Base-by-base conservation (phyloP, 2,329 filamentous ascomycete genomes). In the Phyllosticta capitalensis region DNA sequence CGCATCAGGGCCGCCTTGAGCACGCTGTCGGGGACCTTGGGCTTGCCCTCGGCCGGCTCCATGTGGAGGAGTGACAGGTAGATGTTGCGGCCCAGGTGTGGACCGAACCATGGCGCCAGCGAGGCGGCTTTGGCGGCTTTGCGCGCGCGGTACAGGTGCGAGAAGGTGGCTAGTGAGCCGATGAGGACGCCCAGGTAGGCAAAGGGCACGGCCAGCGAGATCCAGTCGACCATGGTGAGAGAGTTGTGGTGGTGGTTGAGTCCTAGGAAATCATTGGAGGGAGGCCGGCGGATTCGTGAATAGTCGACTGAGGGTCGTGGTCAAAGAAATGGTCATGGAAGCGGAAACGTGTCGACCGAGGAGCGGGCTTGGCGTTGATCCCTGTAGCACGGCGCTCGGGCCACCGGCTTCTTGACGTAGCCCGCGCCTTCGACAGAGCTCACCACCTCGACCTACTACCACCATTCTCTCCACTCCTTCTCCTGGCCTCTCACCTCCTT, bases 21-120 rank as follows among this genome's bases (percentile, higher is more conserved):
- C 19, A 97, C 83, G 63, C 85, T 90, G 63, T 96, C 90, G 26
- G 94, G 92, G 4, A 96, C 80, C 69, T 79, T 77, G 5, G 81
- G 74, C 72, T 92, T 76, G 59, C 81, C 81, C 58, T 83, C 79
- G 59, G 83, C 81, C 33, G 80, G 78, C 59, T 86, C 83, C 70
- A 94, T 81, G 76, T 99, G 91, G 56, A 96, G 81, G 49, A 99
- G 85, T 52, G 91, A 91, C 62, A 96, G 84, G 79, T 97, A 99
- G 71, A 99, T 84, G 75, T 99, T 92, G 75, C 92, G 89, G 75
- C 94, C 89, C 56, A 95, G 80, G 73, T 99, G 92, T 56, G 88
- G 83, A 22, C 87, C 86, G 75, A 99, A 99, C 92, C 94, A 99
- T 66, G 92, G 91, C 65, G 89, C 90, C 63, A 99, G 85, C 66